Conservation (phyloP, 2,329 filamentous ascomycete species). For the Fusarium subglutinans region DNA sequence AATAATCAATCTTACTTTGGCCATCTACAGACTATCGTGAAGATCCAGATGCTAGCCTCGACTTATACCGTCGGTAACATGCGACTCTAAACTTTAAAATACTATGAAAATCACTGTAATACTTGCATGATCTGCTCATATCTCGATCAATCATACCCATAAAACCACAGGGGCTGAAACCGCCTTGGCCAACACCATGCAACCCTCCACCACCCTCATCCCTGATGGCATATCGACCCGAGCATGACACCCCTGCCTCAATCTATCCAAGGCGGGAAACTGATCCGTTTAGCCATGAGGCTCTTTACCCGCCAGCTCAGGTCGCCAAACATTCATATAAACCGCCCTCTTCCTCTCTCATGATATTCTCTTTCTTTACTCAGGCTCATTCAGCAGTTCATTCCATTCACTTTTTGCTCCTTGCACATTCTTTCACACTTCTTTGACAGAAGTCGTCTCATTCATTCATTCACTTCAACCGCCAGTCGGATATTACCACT, state of each 20-base stretch:
- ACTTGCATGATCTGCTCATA: constrained; percentile 20
- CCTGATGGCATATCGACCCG: constrained; percentile 32
- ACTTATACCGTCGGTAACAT: not conserved
- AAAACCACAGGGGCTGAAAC: constrained; percentile 30
- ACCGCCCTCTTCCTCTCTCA: constrained; percentile 4
- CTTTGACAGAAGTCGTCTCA: constrained; percentile 47
- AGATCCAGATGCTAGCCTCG: not conserved
- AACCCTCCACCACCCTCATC: constrained; percentile 17
- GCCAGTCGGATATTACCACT: constrained; percentile 35
- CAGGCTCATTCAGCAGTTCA: constrained; percentile 44
- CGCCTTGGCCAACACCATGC: constrained; percentile 23
- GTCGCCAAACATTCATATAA: constrained; percentile 28
- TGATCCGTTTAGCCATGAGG: constrained; percentile 22
- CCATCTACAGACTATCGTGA: not conserved
- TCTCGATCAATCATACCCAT: not conserved
- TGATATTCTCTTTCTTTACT: constrained; percentile 11
- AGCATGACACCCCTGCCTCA: constrained; percentile 11
- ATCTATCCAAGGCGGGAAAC: constrained; percentile 16
- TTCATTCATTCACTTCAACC: constrained; percentile 36
- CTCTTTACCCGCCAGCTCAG: constrained; percentile 1
- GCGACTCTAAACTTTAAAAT: not conserved
- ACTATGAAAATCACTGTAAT: not conserved
- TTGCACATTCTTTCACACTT: constrained; percentile 41
- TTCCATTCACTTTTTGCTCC: constrained; percentile 42
- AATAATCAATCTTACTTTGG: not conserved